Conservation (phyloP, 306 rosid species). For the Cucumis hystrix region DNA sequence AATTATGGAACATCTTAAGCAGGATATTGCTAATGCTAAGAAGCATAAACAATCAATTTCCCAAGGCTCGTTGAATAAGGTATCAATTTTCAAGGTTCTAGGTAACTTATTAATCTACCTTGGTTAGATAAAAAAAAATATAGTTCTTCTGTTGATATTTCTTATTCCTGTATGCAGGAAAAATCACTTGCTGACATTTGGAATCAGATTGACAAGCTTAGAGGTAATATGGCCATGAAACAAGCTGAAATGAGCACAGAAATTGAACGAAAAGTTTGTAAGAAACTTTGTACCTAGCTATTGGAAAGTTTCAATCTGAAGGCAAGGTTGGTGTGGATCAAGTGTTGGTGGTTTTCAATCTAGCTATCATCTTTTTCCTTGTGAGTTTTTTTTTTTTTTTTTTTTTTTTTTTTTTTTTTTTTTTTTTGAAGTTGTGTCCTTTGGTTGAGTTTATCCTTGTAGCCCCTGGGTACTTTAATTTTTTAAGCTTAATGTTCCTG, state of each 20-base stretch:
- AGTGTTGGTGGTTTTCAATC: too few species aligned
- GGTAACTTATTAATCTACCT: neutral
- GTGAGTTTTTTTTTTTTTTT: too few species aligned
- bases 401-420: too few species aligned
- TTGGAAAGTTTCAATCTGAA: too few species aligned
- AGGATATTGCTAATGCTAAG: conserved; percentile 74
- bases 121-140: neutral
- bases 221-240: conserved; percentile 70
- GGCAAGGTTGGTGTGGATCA: too few species aligned
- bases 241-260: conserved; percentile 89
- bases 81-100: conserved; percentile 4
- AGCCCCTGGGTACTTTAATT: too few species aligned
- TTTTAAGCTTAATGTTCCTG: too few species aligned
- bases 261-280: too few species aligned
- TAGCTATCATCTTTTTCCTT: too few species aligned
- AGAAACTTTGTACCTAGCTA: too few species aligned
- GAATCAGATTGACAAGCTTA: conserved; percentile 80
- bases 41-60: conserved; percentile 54
- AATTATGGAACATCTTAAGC: conserved; percentile 63
- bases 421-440: too few species aligned
- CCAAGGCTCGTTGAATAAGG: conserved; percentile 80
- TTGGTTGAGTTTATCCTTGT: too few species aligned
- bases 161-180: conserved; percentile 45
- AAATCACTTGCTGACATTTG: conserved; percentile 74
- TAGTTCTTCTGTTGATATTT: conserved; percentile 11